Conservation (phyloP, 2,329 filamentous ascomycete species). For the Fusarium aywerte region DNA sequence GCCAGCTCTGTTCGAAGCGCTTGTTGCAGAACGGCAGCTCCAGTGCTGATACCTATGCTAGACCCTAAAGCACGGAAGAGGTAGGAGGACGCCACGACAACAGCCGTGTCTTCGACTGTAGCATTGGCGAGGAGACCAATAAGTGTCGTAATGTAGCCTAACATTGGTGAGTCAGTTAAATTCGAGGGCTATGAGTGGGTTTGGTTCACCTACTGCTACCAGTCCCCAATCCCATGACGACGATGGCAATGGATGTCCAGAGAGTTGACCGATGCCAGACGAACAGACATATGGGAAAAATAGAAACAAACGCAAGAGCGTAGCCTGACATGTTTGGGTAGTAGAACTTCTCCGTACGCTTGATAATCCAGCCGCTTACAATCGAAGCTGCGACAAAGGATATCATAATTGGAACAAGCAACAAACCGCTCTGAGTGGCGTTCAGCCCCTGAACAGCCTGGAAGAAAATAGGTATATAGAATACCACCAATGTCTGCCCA, state of each 20-base stretch:
- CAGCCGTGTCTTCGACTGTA: constrained; percentile 72
- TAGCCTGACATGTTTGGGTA: constrained; percentile 72
- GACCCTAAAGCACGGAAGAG: constrained; percentile 83
- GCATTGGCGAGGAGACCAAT: constrained; percentile 79
- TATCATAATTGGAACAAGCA: constrained; percentile 74
- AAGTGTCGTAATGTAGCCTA: constrained; percentile 63
- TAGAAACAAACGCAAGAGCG: constrained; percentile 62
- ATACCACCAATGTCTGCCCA: constrained; percentile 67
- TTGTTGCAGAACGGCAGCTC: constrained; percentile 77
- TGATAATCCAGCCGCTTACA: constrained; percentile 73
- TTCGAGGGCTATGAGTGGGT: not conserved
- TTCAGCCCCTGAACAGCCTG: constrained; percentile 75
- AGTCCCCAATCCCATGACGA: constrained; percentile 57
- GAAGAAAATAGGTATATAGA: constrained; percentile 82
- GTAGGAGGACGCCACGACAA: constrained; percentile 82
- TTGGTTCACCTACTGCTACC: constrained; percentile 49
- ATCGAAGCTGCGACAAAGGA: constrained; percentile 72
- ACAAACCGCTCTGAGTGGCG: constrained; percentile 71
- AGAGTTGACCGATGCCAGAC: constrained; percentile 59
- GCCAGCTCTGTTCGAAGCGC: constrained; percentile 68
- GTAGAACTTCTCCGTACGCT: constrained; percentile 76
- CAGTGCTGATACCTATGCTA: constrained; percentile 78
- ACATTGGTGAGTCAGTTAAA: not conserved
- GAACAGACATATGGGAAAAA: constrained; percentile 66
- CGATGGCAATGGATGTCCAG: constrained; percentile 67